These are phyloP conservation scores for Powellomyces hirtus DNA, from an alignment of 192 early-diverging fungal genomes.

Conservation along the genomic window DNA sequence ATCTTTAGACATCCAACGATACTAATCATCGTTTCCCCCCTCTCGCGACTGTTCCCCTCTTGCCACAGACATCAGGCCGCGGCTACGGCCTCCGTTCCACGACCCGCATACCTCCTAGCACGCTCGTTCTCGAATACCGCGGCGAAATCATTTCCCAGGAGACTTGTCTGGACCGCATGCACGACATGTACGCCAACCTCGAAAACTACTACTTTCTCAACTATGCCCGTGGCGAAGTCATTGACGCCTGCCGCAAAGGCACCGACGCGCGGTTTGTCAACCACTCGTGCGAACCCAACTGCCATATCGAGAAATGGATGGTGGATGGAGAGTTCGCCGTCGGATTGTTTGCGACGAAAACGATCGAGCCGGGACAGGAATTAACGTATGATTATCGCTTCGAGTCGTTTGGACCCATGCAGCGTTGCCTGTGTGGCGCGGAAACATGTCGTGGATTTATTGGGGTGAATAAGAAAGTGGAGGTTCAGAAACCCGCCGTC, in stretches of 20 bases:
- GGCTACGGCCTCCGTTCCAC: constrained; percentile 73
- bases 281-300: constrained; percentile 82
- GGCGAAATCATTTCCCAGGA: constrained; percentile 75
- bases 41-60: no score
- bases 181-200: constrained; percentile 60
- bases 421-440: constrained; percentile 71
- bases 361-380: constrained; percentile 66
- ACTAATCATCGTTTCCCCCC: no score
- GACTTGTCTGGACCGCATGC: constrained; percentile 69
- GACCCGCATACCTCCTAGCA: constrained; percentile 52
- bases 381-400: constrained; percentile 88
- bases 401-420: constrained; percentile 63
- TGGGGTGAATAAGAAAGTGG: constrained; percentile 18
- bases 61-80: constrained; percentile 56
- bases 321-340: constrained; percentile 70
- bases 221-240: constrained; percentile 70
- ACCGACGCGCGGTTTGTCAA: constrained; percentile 83
- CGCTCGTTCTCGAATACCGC: constrained; percentile 75
- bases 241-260: constrained; percentile 76
- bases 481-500: background rate
- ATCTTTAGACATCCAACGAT: no score
- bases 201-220: constrained; percentile 79
- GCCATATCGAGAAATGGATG: constrained; percentile 85
- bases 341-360: constrained; percentile 69
- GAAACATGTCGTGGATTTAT: constrained; percentile 55